phyloP scores from a whole-genome alignment of 768 basidiomycete species.

The Phylloporus rhodoxanthus region DNA sequence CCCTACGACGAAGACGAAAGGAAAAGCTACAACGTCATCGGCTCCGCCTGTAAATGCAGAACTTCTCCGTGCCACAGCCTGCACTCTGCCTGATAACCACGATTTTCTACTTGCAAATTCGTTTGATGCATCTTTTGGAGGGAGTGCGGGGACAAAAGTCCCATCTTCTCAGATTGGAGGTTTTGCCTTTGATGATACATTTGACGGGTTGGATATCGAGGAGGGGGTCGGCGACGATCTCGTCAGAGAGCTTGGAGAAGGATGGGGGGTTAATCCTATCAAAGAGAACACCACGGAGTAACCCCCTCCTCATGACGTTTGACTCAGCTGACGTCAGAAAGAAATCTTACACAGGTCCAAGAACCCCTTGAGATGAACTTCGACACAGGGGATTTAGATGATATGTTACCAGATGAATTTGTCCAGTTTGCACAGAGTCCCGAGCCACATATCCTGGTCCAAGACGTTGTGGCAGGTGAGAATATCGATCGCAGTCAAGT shows the following conservation, averaged over 20 bases:
- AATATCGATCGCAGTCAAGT: not conserved
- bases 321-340: constrained; percentile 11
- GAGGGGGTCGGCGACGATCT: constrained; percentile 67
- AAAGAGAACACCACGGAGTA: constrained; percentile 14
- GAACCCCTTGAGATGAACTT: constrained; percentile 15
- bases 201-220: constrained; percentile 53
- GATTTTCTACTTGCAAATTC: constrained; percentile 62
- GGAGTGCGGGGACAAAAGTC: constrained; percentile 27
- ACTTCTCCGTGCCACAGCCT: constrained; percentile 42
- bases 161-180: constrained; percentile 55
- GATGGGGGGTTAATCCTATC: constrained; percentile 43
- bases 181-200: constrained; percentile 49
- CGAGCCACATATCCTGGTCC: not conserved
- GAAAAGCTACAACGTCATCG: constrained; percentile 24
- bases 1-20: constrained; percentile 30
- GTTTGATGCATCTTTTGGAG: constrained; percentile 55
- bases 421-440: not conserved
- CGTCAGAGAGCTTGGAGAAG: constrained; percentile 67
- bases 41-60: constrained; percentile 34
- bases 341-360: constrained; percentile 14
- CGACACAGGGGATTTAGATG: constrained; percentile 20
- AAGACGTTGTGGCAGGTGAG: constrained; percentile 9
- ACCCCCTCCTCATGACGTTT: not conserved
- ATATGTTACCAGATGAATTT: constrained; percentile 15
- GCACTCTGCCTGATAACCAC: constrained; percentile 69